Evolutionary conservation across 129 eudicot genomes (phyloP).

Genomic region (Glebionis coronaria): DNA sequence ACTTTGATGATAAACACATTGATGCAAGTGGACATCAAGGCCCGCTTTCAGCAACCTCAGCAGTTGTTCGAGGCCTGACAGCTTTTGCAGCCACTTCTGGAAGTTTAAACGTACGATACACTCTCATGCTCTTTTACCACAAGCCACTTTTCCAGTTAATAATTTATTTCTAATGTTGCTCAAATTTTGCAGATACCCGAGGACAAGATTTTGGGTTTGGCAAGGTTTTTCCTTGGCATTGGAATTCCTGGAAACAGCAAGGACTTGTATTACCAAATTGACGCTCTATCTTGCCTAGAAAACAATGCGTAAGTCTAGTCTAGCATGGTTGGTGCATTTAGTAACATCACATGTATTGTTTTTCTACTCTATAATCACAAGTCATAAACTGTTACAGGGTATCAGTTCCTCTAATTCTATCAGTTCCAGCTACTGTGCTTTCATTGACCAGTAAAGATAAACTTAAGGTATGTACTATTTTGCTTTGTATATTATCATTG

Average conservation of each 20-base stretch:
- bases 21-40: conserved; percentile 70
- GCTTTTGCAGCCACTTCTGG: conserved; percentile 64
- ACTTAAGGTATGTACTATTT: conserved; percentile 55
- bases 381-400: conserved; percentile 49
- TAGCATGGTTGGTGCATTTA: neutral
- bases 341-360: neutral
- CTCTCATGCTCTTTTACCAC: neutral
- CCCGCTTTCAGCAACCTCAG: conserved; percentile 76
- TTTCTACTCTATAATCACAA: conserved; percentile 6
- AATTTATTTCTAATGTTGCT: conserved; percentile 18
- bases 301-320: conserved; percentile 59
- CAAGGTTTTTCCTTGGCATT: conserved; percentile 82
- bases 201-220: conserved; percentile 84
- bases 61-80: conserved; percentile 79
- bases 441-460: conserved; percentile 66
- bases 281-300: conserved; percentile 70
- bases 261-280: conserved; percentile 80
- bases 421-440: conserved; percentile 82
- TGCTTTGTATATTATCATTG: neutral
- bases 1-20: conserved; percentile 86
- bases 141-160: conserved; percentile 5
- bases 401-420: conserved; percentile 68
- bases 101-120: conserved; percentile 50
- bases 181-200: conserved; percentile 62
- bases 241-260: conserved; percentile 80